Conservation (phyloP, 305 asterid genomes). For the Fraxinus baroniana region DNA sequence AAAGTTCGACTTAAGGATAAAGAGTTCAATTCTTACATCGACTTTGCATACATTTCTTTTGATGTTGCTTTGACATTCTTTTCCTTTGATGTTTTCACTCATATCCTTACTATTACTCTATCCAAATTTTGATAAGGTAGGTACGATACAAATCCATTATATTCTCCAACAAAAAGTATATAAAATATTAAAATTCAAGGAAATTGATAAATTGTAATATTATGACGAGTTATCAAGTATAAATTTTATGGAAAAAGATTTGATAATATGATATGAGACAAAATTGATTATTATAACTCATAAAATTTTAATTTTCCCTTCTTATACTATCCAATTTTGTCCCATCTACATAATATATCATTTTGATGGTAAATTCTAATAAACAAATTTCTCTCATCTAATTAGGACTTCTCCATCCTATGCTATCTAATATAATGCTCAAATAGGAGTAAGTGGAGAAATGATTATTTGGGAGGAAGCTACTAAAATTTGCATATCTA, state of each 20-base stretch:
- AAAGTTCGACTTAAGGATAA: no score
- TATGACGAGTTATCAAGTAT: not conserved
- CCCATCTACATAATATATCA: not conserved
- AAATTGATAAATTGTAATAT: not conserved
- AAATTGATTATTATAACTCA: not conserved
- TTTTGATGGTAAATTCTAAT: no score
- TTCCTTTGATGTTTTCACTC: no score
- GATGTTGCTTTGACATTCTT: no score
- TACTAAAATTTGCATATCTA: not conserved
- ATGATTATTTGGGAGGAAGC: not conserved
- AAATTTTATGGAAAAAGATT: not conserved
- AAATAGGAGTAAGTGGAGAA: no score
- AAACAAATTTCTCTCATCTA: not conserved
- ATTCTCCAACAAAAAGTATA: no score
- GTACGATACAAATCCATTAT: no score
- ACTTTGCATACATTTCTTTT: no score
- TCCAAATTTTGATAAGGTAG: no score
- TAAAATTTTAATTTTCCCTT: not conserved
- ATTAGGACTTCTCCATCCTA: no score
- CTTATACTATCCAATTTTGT: not conserved
- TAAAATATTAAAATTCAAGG: not conserved
- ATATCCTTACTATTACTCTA: no score
- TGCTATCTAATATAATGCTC: not conserved
- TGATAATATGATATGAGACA: not conserved
- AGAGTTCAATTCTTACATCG: no score